These are phyloP conservation scores for Trichomonascaceae sp. DNA, from an alignment of 1,139 yeast species.

Conservation along the genomic window DNA sequence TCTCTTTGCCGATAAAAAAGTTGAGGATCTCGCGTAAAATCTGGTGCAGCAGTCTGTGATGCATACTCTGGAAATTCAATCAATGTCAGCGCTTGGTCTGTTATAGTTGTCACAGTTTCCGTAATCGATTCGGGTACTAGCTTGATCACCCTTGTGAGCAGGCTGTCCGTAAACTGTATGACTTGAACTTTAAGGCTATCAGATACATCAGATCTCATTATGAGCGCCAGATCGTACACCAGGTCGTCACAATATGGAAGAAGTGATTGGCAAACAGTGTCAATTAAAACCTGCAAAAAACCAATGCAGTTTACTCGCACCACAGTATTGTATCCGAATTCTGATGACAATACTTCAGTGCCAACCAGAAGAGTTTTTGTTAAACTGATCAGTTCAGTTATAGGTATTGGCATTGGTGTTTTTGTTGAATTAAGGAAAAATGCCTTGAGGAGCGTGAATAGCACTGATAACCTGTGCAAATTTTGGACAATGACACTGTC, in stretches of 20 bases:
- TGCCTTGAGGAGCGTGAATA: conserved; percentile 21
- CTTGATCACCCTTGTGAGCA: not conserved
- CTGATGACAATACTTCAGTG: conserved; percentile 19
- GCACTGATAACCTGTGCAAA: conserved; percentile 16
- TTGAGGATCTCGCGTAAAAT: conserved; percentile 3
- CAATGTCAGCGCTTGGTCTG: not conserved
- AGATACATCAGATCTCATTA: conserved; percentile 3
- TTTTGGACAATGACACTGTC: not conserved
- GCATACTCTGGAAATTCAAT: not conserved
- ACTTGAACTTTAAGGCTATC: conserved; percentile 1
- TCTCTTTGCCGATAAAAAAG: conserved; percentile 6
- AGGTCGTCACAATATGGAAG: conserved; percentile 24
- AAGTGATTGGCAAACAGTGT: conserved; percentile 19
- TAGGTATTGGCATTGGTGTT: conserved; percentile 26
- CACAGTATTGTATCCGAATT: conserved; percentile 1
- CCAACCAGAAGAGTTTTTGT: conserved; percentile 18
- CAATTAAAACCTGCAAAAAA: conserved; percentile 15
- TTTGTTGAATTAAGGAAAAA: conserved; percentile 25
- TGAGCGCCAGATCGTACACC: conserved; percentile 21
- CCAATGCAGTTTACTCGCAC: conserved; percentile 11
- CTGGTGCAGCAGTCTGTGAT: not conserved
- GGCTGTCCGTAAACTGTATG: not conserved
- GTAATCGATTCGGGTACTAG: not conserved
- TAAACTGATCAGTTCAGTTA: conserved; percentile 24
- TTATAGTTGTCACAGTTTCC: not conserved